Evolutionary conservation across 2,329 filamentous ascomycete species (phyloP).

Genomic region (Phaeosphaeria sp.): DNA sequence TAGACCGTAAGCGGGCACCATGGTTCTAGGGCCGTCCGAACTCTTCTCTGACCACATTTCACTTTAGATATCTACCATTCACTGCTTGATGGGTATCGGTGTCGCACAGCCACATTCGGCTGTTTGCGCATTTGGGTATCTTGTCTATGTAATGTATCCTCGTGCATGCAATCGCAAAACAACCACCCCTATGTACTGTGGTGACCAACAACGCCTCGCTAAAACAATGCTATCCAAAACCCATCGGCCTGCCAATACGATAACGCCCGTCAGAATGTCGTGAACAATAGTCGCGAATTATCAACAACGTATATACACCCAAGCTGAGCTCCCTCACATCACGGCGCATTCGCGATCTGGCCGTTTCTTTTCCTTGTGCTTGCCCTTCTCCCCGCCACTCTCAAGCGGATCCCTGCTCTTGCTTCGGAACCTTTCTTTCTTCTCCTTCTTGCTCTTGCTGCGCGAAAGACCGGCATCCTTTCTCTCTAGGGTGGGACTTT

Average conservation of each 20-base stretch:
- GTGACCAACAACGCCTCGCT: constrained; percentile 32
- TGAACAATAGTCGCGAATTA: constrained; percentile 3
- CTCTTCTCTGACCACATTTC: constrained; percentile 35
- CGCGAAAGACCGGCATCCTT: constrained; percentile 28
- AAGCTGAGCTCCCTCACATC: constrained; percentile 46
- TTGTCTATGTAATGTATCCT: background rate
- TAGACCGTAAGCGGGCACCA: background rate
- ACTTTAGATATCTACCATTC: no score
- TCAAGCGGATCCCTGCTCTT: constrained; percentile 51
- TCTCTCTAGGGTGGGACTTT: constrained; percentile 30
- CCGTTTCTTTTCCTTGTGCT: constrained; percentile 35
- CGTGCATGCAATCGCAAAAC: background rate
- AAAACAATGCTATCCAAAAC: constrained; percentile 5
- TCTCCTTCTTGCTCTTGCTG: constrained; percentile 42
- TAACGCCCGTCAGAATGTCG: background rate
- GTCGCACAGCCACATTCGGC: background rate
- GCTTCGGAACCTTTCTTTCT: constrained; percentile 44
- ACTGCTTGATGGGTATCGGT: no score
- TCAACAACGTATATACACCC: constrained; percentile 5
- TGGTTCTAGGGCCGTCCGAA: constrained; percentile 28
- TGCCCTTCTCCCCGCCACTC: constrained; percentile 32
- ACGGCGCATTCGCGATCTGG: constrained; percentile 54
- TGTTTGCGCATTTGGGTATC: background rate
- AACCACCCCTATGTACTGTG: constrained; percentile 3
- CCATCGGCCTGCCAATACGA: no score